Base-by-base conservation (phyloP, 2,329 filamentous ascomycete genomes). In the Conoideocrella luteorostrata region DNA sequence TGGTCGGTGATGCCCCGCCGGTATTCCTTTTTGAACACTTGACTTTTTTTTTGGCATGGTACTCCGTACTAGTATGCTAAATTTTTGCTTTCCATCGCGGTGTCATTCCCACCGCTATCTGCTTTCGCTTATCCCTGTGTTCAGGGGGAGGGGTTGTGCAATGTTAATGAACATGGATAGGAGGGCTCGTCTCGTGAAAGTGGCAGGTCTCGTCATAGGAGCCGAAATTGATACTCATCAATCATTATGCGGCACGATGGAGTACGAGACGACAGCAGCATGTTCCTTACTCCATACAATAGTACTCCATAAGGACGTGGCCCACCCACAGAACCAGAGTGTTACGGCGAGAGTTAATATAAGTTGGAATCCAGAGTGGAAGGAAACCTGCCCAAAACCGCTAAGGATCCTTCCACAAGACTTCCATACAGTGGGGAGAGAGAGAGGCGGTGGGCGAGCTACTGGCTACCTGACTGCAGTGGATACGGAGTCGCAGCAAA, bases 321-420 rank as follows among this genome's bases (percentile, higher is more conserved):
- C 28, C 26, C 38, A 32, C 26, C n/a, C n/a, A 21, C 26, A 18
- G 23, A n/a, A 30, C 21, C 4, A 17, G n/a, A n/a, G n/a, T n/a
- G n/a, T n/a, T n/a, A n/a, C n/a, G n/a, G n/a, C n/a, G n/a, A n/a
- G n/a, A n/a, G n/a, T n/a, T n/a, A n/a, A n/a, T n/a, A n/a, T n/a
- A n/a, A n/a, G n/a, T n/a, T n/a, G n/a, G n/a, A n/a, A n/a, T n/a
- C n/a, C n/a, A n/a, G 17, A 22, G 20, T 41, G 18, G 23, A 23
- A 15, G 18, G 29, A 11, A 41, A 32, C 24, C 30, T 41, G n/a
- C 17, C 30, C 32, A 32, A 33, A 38, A 26, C 37, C 40, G 30
- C 37, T 39, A 36, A 30, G 40, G 45, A 46, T 39, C 43, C 47
- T 50, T 50, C 47, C 18, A 50, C 15, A 37, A 48, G 38, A 43